These are phyloP conservation scores for Chondrus crispus DNA, from an alignment of 23 red algal species.

Conservation along the genomic window DNA sequence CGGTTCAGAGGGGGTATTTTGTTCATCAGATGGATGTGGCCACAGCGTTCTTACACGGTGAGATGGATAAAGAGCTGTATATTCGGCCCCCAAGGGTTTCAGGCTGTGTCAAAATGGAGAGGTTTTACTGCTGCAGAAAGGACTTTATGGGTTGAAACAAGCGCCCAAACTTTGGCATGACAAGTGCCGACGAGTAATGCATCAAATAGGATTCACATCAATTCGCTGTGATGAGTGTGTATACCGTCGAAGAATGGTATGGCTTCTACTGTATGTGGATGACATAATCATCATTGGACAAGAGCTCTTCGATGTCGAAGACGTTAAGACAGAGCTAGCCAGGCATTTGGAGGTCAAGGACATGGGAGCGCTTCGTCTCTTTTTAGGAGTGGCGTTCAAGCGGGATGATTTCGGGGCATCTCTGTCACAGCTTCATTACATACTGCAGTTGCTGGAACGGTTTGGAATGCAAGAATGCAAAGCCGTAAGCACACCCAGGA, in stretches of 20 bases:
- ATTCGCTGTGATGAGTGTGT: too few relatives aligned
- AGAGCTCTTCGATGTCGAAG: too few relatives aligned
- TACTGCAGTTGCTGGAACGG: neutral
- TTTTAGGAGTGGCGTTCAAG: neutral
- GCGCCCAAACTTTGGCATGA: neutral
- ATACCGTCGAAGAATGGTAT: too few relatives aligned
- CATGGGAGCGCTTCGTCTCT: neutral
- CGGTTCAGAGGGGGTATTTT: constrained; percentile 4
- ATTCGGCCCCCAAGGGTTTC: neutral
- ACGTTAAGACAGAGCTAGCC: neutral
- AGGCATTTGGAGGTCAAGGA: neutral
- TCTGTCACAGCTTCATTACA: neutral
- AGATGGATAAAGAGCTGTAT: neutral
- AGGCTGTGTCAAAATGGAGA: too few relatives aligned
- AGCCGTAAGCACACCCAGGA: neutral
- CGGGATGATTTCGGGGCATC: neutral
- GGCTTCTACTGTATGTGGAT: too few relatives aligned
- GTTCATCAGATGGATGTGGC: neutral
- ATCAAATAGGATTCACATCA: too few relatives aligned
- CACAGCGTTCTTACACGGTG: neutral
- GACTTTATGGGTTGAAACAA: constrained; percentile 1
- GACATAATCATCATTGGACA: too few relatives aligned
- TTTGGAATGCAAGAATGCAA: neutral
- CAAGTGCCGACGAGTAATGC: neutral
- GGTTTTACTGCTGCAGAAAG: neutral